Conservation (phyloP, 1,284 basidiomycete species). For the Boletus smithii region DNA sequence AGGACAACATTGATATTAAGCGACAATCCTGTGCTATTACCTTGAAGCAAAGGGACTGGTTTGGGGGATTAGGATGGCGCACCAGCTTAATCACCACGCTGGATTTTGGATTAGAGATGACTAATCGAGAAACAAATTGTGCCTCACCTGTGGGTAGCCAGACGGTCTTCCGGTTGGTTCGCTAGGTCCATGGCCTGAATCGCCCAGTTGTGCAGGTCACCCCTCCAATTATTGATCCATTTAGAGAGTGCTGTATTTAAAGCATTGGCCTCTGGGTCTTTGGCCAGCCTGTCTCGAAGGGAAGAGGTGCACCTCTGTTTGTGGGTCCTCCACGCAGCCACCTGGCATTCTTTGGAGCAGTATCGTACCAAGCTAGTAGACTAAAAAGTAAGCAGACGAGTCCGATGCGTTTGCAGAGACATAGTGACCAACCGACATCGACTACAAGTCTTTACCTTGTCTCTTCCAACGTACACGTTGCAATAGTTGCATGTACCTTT, state of each 20-base stretch:
- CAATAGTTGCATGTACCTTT: conserved; percentile 31
- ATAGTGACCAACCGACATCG: conserved; percentile 28
- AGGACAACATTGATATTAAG: not conserved
- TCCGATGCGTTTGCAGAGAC: not conserved
- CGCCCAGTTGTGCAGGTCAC: conserved; percentile 21
- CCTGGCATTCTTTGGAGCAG: conserved; percentile 31
- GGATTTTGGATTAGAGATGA: not conserved
- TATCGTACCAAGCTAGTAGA: conserved; percentile 25
- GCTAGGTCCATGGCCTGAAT: conserved; percentile 28
- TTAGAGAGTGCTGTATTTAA: conserved; percentile 24
- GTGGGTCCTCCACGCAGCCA: conserved; percentile 30
- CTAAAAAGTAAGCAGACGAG: not conserved
- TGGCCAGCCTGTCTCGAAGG: conserved; percentile 14
- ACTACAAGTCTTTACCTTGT: conserved; percentile 31
- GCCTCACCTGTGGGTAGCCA: conserved; percentile 19
- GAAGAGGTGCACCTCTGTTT: conserved; percentile 22
- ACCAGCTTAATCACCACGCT: conserved; percentile 26
- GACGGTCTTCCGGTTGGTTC: conserved; percentile 22
- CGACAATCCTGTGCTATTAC: conserved; percentile 9
- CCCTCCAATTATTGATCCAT: conserved; percentile 27
- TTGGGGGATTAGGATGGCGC: conserved; percentile 14
- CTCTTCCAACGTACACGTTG: conserved; percentile 23
- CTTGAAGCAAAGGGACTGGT: conserved; percentile 20
- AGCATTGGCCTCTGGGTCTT: conserved; percentile 13
- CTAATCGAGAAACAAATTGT: not conserved